These are phyloP conservation scores for Malassezia sp. DNA, from an alignment of 1,284 basidiomycete genomes.

Conservation along the genomic window DNA sequence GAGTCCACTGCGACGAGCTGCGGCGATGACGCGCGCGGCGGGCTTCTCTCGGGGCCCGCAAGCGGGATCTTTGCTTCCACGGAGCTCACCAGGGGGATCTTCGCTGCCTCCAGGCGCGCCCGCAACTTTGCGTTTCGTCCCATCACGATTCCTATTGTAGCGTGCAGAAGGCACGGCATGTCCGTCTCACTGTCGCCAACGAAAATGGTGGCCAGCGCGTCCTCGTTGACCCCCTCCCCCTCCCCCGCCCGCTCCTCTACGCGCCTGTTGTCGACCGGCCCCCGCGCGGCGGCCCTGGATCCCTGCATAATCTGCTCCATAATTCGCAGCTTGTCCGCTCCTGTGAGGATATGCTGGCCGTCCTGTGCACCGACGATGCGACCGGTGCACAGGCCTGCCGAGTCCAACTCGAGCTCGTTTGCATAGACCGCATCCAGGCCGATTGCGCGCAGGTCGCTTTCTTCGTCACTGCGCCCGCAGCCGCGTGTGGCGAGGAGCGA, in stretches of 20 bases:
- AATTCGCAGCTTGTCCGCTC: constrained; percentile 23
- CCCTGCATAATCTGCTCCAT: constrained; percentile 6
- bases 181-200: constrained; percentile 40
- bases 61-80: background rate
- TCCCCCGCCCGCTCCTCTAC: no score
- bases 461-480: background rate
- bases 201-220: constrained; percentile 23
- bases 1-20: no score
- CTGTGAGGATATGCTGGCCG: constrained; percentile 23
- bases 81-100: background rate
- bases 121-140: constrained; percentile 11
- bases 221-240: background rate
- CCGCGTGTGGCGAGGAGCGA: constrained; percentile 8
- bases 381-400: constrained; percentile 19
- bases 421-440: constrained; percentile 5
- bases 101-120: background rate
- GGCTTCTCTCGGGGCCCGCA: background rate
- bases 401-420: constrained; percentile 30
- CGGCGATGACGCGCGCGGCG: no score
- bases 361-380: constrained; percentile 17
- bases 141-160: constrained; percentile 33
- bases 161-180: constrained; percentile 27
- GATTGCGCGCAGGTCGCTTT: background rate
- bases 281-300: background rate
- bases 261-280: no score